Conservation (phyloP, 2,329 filamentous ascomycete genomes). For the Cladosporium colombiae region DNA sequence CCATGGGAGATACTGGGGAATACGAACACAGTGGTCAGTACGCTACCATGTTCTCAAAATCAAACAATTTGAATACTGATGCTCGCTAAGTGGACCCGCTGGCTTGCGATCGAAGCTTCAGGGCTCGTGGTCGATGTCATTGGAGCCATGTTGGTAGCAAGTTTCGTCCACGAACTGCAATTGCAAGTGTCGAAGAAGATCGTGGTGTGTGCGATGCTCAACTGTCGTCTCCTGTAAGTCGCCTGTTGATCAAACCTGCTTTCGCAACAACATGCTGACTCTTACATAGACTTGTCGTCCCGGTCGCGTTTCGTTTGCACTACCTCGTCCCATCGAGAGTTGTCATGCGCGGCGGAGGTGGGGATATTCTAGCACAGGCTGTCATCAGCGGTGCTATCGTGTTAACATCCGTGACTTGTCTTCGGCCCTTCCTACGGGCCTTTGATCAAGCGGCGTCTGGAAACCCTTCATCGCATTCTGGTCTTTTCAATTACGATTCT, state of each 20-base stretch:
- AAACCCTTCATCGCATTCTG: background rate
- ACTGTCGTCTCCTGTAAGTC: constrained; percentile 15
- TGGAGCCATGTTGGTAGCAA: constrained; percentile 7
- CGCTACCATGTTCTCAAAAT: background rate
- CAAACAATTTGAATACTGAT: background rate
- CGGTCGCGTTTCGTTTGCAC: background rate
- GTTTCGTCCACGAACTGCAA: constrained; percentile 11
- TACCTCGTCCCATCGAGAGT: background rate
- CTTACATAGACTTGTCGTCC: background rate
- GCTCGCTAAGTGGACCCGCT: background rate
- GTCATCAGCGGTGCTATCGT: constrained; percentile 3
- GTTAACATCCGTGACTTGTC: constrained; percentile 15
- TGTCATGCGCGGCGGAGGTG: background rate
- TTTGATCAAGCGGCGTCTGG: constrained; percentile 11
- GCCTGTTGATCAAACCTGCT: background rate
- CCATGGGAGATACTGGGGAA: background rate
- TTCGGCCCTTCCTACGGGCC: constrained; percentile 13
- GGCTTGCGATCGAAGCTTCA: background rate
- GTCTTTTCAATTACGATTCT: background rate
- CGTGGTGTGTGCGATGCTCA: constrained; percentile 6
- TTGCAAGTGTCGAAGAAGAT: constrained; percentile 15
- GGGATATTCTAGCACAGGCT: constrained; percentile 8
- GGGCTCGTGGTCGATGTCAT: constrained; percentile 5
- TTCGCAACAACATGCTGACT: background rate
- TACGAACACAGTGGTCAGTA: background rate